A percentile compares a stretch with the other conserved stretches of the same genome.
Evolutionary conservation across 768 basidiomycete species (phyloP).

Genomic region (Mycena epipterygia): DNA sequence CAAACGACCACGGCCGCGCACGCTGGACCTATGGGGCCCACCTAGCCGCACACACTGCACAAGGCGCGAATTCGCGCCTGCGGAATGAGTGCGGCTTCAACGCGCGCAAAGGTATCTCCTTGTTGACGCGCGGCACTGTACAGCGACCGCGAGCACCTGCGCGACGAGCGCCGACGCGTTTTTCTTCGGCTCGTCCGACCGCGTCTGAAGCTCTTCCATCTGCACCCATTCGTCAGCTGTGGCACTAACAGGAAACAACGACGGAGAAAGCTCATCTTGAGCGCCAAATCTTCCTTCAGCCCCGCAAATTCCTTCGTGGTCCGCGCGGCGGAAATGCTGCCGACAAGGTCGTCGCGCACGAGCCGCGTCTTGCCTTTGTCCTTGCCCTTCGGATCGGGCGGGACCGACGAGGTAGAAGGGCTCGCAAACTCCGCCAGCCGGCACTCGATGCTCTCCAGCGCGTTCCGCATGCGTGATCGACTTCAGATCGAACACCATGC

Average conservation of each 20-base stretch:
- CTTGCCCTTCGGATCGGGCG: conserved; percentile 81
- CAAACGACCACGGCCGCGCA: too few species aligned
- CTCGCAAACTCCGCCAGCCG: conserved; percentile 73
- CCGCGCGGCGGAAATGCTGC: conserved; percentile 77
- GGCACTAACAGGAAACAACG: background rate
- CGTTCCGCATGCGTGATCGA: conserved; percentile 87
- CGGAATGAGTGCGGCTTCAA: too few species aligned
- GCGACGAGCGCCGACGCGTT: conserved; percentile 81
- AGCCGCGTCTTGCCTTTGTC: conserved; percentile 61
- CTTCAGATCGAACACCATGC: conserved; percentile 93
- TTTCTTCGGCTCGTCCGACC: conserved; percentile 71
- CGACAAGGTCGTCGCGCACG: too few species aligned
- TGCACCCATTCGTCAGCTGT: conserved; percentile 47
- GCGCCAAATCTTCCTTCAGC: conserved; percentile 83
- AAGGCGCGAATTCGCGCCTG: too few species aligned
- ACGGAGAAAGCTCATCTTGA: conserved; percentile 72
- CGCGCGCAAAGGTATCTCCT: too few species aligned
- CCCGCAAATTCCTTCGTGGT: conserved; percentile 83
- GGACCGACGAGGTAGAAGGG: conserved; percentile 34
- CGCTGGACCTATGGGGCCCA: too few species aligned
- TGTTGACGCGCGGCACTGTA: too few species aligned
- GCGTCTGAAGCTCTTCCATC: conserved; percentile 92
- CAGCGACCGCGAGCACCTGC: conserved; percentile 77
- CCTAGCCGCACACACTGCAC: too few species aligned
- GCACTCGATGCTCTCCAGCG: conserved; percentile 81